phyloP scores from a whole-genome alignment of 768 basidiomycete genomes.

The Panaeolus papilionaceus region DNA sequence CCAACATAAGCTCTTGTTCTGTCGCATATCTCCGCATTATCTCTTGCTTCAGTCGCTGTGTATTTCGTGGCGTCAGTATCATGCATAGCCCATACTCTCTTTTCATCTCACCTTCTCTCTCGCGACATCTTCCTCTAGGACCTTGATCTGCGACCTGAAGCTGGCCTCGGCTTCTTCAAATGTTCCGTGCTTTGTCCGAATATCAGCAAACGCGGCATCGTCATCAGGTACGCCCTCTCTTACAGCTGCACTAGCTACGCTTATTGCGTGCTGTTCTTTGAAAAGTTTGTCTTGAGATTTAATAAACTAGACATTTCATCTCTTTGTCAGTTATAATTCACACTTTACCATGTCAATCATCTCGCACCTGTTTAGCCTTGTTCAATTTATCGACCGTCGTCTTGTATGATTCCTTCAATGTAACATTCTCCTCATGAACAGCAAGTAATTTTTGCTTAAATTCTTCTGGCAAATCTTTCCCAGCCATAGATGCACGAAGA shows the following conservation, averaged over 20 bases:
- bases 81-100: background rate
- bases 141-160: constrained; percentile 68
- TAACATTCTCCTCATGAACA: constrained; percentile 80
- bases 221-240: constrained; percentile 23
- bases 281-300: constrained; percentile 91
- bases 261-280: constrained; percentile 77
- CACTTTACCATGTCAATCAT: background rate
- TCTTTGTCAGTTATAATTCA: background rate
- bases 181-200: constrained; percentile 41
- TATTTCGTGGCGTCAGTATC: background rate
- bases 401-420: constrained; percentile 73
- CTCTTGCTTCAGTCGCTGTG: constrained; percentile 59
- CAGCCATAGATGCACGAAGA: constrained; percentile 75
- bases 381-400: constrained; percentile 75
- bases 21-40: constrained; percentile 65
- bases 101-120: constrained; percentile 54
- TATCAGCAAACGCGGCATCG: background rate
- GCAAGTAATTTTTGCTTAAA: constrained; percentile 75
- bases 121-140: constrained; percentile 67
- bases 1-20: constrained; percentile 85
- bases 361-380: constrained; percentile 75
- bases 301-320: constrained; percentile 72
- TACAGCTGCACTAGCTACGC: constrained; percentile 53
- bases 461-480: constrained; percentile 84
- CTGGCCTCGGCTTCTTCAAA: constrained; percentile 78